A percentile compares a stretch with the other conserved stretches of the same genome.
Evolutionary conservation across 2,329 filamentous ascomycete genomes (phyloP).

Genomic region (Bipolaris sorokiniana): DNA sequence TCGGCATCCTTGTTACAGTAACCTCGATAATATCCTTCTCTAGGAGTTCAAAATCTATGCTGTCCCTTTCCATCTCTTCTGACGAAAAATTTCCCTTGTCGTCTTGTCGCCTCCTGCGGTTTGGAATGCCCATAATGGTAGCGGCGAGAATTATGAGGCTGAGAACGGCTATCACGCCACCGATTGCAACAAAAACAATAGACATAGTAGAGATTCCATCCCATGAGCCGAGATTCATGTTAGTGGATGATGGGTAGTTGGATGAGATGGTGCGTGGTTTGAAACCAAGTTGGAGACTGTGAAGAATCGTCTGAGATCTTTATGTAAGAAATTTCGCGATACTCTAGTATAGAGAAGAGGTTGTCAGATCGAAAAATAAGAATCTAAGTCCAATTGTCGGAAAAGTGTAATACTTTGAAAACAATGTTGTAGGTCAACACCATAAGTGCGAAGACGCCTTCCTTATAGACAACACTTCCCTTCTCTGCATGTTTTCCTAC

Average conservation of each 20-base stretch:
- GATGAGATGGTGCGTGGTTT: background rate
- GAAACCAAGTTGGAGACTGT: background rate
- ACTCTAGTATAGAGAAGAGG: background rate
- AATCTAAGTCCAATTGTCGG: background rate
- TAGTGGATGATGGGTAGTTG: background rate
- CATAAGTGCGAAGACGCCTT: background rate
- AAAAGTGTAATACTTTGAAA: background rate
- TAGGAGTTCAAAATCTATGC: slow-evolving; percentile 6
- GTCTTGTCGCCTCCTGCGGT: slow-evolving; percentile 13
- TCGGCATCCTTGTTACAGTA: background rate
- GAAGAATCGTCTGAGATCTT: background rate
- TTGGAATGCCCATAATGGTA: slow-evolving; percentile 19
- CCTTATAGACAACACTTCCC: background rate
- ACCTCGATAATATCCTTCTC: slow-evolving; percentile 17
- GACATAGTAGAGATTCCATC: slow-evolving; percentile 16
- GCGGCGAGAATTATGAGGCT: slow-evolving; percentile 16
- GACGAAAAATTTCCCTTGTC: slow-evolving; percentile 8
- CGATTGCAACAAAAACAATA: slow-evolving; percentile 18
- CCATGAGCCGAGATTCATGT: slow-evolving; percentile 5
- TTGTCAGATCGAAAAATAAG: background rate
- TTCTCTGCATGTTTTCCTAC: background rate
- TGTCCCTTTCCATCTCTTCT: slow-evolving; percentile 17
- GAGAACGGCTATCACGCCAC: slow-evolving; percentile 17
- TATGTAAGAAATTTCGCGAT: background rate
- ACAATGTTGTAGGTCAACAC: background rate